A percentile compares a stretch with the other conserved stretches of the same genome.
These are phyloP conservation scores for Sicyos baderoa DNA, from an alignment of 306 rosid species.

Conservation along the genomic window DNA sequence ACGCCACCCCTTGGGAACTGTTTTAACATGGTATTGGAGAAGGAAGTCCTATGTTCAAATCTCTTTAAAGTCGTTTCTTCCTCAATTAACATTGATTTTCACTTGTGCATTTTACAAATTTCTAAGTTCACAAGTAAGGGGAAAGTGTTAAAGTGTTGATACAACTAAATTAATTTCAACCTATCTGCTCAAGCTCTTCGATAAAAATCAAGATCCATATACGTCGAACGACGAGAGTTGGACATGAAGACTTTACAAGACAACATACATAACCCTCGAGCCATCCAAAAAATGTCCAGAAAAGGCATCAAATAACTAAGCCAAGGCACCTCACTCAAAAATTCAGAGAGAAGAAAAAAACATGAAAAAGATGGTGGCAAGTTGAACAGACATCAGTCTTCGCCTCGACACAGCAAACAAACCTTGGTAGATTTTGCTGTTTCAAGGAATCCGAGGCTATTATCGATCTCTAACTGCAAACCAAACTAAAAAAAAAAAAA, in stretches of 20 bases:
- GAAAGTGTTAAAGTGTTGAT: no score
- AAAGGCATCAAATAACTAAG: not conserved
- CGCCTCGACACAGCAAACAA: not conserved
- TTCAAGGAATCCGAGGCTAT: not conserved
- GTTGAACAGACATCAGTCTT: not conserved
- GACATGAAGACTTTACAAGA: not conserved
- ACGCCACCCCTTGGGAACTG: no score
- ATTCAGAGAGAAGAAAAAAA: not conserved
- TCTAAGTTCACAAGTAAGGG: no score
- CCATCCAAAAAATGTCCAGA: not conserved
- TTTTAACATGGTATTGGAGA: no score
- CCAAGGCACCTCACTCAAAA: not conserved
- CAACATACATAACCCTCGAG: not conserved
- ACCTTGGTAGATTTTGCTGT: not conserved
- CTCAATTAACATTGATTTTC: no score
- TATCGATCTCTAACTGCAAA: not conserved
- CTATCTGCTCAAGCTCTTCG: no score
- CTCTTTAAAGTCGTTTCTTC: no score
- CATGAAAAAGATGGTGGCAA: not conserved
- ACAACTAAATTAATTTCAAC: no score
- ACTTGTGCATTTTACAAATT: no score
- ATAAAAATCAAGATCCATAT: not conserved
- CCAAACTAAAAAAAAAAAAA: no score
- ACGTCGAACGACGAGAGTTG: not conserved
- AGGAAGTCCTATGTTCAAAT: no score